Base-by-base conservation (phyloP, 2,329 filamentous ascomycete species). In the Blumeriella jaapii region DNA sequence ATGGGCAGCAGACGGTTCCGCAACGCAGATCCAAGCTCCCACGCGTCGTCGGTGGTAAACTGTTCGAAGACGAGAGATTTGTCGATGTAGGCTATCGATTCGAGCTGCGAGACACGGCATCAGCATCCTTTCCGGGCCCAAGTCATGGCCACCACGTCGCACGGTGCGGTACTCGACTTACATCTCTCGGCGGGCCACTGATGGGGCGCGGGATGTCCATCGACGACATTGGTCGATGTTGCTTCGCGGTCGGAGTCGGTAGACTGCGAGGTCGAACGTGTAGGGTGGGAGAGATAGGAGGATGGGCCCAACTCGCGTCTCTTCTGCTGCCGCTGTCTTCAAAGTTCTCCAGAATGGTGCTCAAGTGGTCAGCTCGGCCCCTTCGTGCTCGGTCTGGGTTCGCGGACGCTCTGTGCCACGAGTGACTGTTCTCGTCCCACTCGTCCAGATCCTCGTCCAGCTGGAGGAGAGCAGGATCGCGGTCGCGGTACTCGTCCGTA, bases 31-130 rank as follows among this genome's bases (percentile, higher is more conserved):
- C 78, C 78, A 3, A 83, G 67, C 20, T 69, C 64, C 63, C 72
- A 79, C 32, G 78, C 78, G 48, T 79, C 75, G 15, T 68, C 60
- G 36, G 67, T 61, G 2, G 75, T 80, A 59, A 83, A 83, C 44
- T 51, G 50, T 20, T 51, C 44, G 35, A 55, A 50, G 15, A 50
- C 38, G 12, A 56, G 43, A 10, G 53, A 53, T 27, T 44, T 42
- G 15, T 57, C 54, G 15, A 52, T 51, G 17, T 40, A 42, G 7
- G 48, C 38, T 26, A 57, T 54, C 10, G 50, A 41, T 39, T 51
- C 53, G 34, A 56, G 52, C 54, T 57, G 16, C 19, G 27, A 30
- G 25, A 29, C 20, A 17, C 9, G 15, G 27, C 20, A 28, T 38
- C 34, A 39, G 39, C 31, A 27, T 36, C 17, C 27, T 23, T 25